Base-by-base conservation (phyloP, 2,329 filamentous ascomycete genomes). In the Aspergillus sp. region DNA sequence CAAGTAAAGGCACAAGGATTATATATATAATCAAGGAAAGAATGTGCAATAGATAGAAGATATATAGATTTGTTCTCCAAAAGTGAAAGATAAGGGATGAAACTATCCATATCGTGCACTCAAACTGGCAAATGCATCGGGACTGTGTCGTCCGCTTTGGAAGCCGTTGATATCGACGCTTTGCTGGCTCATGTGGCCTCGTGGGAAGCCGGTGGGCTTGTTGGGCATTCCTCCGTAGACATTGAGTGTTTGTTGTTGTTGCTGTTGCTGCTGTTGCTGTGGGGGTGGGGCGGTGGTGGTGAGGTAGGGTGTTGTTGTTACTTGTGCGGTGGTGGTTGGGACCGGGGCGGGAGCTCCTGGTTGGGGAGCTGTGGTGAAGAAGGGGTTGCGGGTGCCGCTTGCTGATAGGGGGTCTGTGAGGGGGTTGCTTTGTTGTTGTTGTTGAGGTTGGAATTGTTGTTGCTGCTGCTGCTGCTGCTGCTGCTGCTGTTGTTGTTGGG, bases 51-150 rank as follows among this genome's bases (percentile, higher is more conserved):
- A 52, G 41, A 41, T 52, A 6, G 32, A 36, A 13, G 11, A 13
- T 36, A 6, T 36, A 15, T 36, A 36, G 32, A 15, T 36, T 36
- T 32, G 2, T 8, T 36, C 23, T 41, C 23, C 47, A 48, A 6
- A 51, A 54, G 23, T 50, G 27, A 54, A 8, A 57, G 25, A 21
- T 23, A 39, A 59, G 51, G 39, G 21, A 27, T 54, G 17, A 54
- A 15, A 47, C 69, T 66, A 74, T 59, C 75, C 72, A 67, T 78
- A 79, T 59, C 80, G 72, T 47, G 80, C 77, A 63, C 80, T 82
- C 64, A 83, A 65, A 68, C 74, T 81, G 23, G 80, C 79, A 73
- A 82, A 83, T 8, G 80, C 78, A 70, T 83, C 81, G 6, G 81
- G 81, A 64, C 80, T 82, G 64, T 82, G 80, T 36, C 81, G 73